Percentiles rank a stretch among this genome's conserved stretches.
phyloP scores from a whole-genome alignment of 129 eudicot genomes.

The Solidago caesia region DNA sequence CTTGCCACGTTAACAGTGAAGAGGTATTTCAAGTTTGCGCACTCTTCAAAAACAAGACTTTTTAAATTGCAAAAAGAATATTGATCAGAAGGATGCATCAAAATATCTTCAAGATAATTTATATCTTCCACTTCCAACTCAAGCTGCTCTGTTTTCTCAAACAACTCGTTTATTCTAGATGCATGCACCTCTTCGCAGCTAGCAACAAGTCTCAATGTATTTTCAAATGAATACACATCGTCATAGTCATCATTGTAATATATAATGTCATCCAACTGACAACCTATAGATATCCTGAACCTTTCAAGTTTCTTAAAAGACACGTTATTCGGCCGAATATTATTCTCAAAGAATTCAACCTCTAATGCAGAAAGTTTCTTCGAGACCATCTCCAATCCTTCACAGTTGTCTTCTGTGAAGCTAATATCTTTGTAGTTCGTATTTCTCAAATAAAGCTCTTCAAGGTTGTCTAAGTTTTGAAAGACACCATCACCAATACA shows the following conservation, averaged over 20 bases:
- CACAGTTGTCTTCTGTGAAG: background rate
- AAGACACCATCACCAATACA: background rate
- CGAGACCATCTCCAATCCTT: background rate
- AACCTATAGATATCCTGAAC: background rate
- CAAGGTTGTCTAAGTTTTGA: background rate
- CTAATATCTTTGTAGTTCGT: too few species aligned
- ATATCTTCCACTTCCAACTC: background rate
- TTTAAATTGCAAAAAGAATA: slow-evolving; percentile 4
- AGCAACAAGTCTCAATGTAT: background rate
- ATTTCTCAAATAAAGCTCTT: slow-evolving; percentile 6
- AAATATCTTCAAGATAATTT: background rate
- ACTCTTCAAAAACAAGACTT: background rate
- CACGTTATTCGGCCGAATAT: background rate
- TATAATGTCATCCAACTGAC: background rate
- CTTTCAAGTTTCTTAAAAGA: background rate
- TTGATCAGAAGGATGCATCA: background rate
- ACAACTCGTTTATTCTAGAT: background rate
- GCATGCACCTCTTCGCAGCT: background rate
- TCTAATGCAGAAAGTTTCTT: slow-evolving; percentile 8
- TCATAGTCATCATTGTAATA: too few species aligned
- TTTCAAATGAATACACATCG: background rate
- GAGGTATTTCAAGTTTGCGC: background rate
- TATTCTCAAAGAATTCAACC: background rate
- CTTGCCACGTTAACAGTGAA: background rate
- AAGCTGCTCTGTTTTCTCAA: background rate